These are phyloP conservation scores for Kodamaea lidongshanica DNA, from an alignment of 805 yeast genomes.

Conservation along the genomic window DNA sequence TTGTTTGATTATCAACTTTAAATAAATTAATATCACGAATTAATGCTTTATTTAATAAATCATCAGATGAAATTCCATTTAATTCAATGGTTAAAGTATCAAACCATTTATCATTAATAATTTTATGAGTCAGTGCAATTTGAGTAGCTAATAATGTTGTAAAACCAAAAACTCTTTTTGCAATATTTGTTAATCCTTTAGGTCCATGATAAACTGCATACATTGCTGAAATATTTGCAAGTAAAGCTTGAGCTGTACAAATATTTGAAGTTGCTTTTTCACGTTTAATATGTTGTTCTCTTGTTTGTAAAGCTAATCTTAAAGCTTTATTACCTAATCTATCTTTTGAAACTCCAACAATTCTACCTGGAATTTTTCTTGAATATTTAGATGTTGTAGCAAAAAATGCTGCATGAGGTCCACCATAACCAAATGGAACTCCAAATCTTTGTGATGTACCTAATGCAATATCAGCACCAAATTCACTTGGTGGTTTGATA, in stretches of 20 bases:
- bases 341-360: slow-evolving; percentile 89
- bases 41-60: slow-evolving; percentile 53
- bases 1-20: slow-evolving; percentile 53
- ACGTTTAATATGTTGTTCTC: slow-evolving; percentile 96
- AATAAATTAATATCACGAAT: slow-evolving; percentile 69
- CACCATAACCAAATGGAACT: slow-evolving; percentile 97
- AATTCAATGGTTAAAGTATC: slow-evolving; percentile 76
- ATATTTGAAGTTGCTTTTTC: slow-evolving; percentile 97
- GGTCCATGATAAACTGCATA: slow-evolving; percentile 97
- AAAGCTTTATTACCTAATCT: slow-evolving; percentile 84
- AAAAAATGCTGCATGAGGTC: slow-evolving; percentile 98
- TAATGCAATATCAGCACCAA: slow-evolving; percentile 87
- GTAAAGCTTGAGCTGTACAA: slow-evolving; percentile 94
- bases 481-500: slow-evolving; percentile 74
- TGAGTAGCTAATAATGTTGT: slow-evolving; percentile 65
- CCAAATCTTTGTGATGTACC: slow-evolving; percentile 96
- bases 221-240: slow-evolving; percentile 93
- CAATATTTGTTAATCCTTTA: slow-evolving; percentile 71
- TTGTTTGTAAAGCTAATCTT: slow-evolving; percentile 90
- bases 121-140: slow-evolving; percentile 40
- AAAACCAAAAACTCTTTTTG: slow-evolving; percentile 66
- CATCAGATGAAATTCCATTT: slow-evolving; percentile 46
- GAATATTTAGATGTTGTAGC: slow-evolving; percentile 76
- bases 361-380: slow-evolving; percentile 94
- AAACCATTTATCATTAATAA: slow-evolving; percentile 64